These are phyloP conservation scores for Cyclotella sp. DNA, from an alignment of 108 stramenopile species.

Conservation along the genomic window DNA sequence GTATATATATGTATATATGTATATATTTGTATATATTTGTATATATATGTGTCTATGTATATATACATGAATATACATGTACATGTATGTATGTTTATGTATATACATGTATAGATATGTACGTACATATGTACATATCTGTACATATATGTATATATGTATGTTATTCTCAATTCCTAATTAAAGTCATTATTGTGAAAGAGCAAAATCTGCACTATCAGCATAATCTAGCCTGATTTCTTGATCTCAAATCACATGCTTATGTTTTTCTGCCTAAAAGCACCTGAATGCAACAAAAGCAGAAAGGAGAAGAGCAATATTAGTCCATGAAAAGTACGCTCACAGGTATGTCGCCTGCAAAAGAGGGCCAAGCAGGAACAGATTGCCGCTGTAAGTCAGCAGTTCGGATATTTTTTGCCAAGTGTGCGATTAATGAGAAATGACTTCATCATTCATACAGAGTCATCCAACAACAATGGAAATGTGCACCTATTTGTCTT, in stretches of 20 bases:
- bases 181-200: no score
- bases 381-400: slow-evolving; percentile 40
- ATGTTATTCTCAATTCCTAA: no score
- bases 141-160: no score
- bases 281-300: slow-evolving; percentile 10
- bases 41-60: no score
- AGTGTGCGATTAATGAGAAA: slow-evolving; percentile 11
- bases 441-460: slow-evolving; percentile 37
- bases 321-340: slow-evolving; percentile 8
- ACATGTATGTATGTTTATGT: no score
- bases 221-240: no score
- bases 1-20: no score
- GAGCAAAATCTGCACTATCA: no score
- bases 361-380: slow-evolving; percentile 38
- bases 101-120: no score
- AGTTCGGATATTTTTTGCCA: slow-evolving; percentile 49
- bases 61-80: no score
- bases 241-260: slow-evolving; percentile 38
- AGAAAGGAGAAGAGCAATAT: slow-evolving; percentile 17
- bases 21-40: no score
- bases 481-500: slow-evolving; percentile 26
- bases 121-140: no score
- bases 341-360: slow-evolving; percentile 27
- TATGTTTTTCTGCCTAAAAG: slow-evolving; percentile 32
- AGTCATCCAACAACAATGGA: slow-evolving; percentile 43